Evolutionary conservation across 1,139 yeast species (phyloP).

Genomic region (Geotrichum siamense): DNA sequence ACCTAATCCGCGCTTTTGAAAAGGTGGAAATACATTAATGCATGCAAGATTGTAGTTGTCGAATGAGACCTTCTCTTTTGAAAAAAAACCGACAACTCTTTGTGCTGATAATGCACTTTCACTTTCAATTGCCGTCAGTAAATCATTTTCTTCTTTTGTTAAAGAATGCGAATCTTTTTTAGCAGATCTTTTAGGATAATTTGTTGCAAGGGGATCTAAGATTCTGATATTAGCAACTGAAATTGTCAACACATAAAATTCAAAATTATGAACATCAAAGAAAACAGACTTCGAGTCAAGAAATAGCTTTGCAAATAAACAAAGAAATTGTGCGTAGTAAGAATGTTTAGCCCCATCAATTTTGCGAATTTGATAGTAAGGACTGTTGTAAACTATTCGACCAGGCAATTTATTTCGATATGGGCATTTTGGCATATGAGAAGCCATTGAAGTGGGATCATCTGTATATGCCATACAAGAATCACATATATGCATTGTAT

Average conservation of each 20-base stretch:
- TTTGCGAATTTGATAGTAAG: slow-evolving; percentile 49
- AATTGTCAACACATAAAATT: slow-evolving; percentile 54
- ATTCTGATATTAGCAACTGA: slow-evolving; percentile 18
- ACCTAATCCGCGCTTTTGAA: slow-evolving; percentile 73
- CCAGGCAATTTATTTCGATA: slow-evolving; percentile 51
- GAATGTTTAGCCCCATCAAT: slow-evolving; percentile 54
- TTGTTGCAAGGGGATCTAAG: slow-evolving; percentile 14
- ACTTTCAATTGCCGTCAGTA: slow-evolving; percentile 8
- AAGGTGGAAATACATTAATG: slow-evolving; percentile 86
- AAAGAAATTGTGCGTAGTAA: slow-evolving; percentile 72
- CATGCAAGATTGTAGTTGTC: slow-evolving; percentile 85
- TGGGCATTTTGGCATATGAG: slow-evolving; percentile 41
- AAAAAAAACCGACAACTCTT: slow-evolving; percentile 72
- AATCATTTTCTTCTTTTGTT: slow-evolving; percentile 7
- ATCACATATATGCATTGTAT: slow-evolving; percentile 63
- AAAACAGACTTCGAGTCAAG: slow-evolving; percentile 88
- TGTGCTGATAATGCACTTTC: slow-evolving; percentile 35
- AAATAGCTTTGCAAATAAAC: slow-evolving; percentile 79
- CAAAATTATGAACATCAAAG: slow-evolving; percentile 70
- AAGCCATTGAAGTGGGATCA: slow-evolving; percentile 28
- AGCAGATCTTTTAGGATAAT: slow-evolving; percentile 22
- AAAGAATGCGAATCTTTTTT: slow-evolving; percentile 13
- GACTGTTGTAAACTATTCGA: slow-evolving; percentile 57
- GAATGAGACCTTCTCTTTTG: slow-evolving; percentile 79
- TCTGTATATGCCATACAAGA: slow-evolving; percentile 76